Evolutionary conservation across 257 asterid species (phyloP).

Genomic region (Sherardia arvensis): DNA sequence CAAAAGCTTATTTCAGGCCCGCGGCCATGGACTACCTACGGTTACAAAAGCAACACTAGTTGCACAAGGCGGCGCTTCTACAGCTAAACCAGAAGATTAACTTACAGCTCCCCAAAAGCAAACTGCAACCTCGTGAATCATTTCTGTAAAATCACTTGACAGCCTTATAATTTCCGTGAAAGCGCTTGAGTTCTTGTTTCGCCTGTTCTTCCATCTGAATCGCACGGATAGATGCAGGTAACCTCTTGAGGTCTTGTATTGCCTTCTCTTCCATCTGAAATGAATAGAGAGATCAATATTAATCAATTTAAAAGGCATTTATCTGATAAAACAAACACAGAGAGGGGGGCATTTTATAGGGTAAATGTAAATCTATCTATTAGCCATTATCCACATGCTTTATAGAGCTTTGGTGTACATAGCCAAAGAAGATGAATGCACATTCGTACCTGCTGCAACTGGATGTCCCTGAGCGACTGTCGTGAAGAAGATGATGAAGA

Average conservation of each 20-base stretch:
- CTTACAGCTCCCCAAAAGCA: background rate
- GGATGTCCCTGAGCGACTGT: constrained; percentile 92
- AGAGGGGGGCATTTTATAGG: too few species aligned
- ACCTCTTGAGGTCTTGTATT: constrained; percentile 76
- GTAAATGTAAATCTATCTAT: too few species aligned
- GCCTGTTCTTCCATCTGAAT: constrained; percentile 97
- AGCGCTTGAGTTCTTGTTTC: constrained; percentile 80
- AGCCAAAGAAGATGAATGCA: background rate
- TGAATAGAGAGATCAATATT: constrained; percentile 41
- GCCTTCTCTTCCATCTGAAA: constrained; percentile 96
- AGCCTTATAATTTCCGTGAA: constrained; percentile 70
- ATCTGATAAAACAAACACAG: too few species aligned
- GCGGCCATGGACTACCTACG: background rate
- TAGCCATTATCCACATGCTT: background rate
- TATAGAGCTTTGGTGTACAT: background rate
- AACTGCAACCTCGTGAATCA: constrained; percentile 30
- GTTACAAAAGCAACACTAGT: background rate
- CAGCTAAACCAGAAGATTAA: too few species aligned
- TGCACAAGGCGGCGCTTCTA: background rate
- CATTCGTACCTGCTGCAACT: constrained; percentile 66
- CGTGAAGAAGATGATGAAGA: constrained; percentile 38
- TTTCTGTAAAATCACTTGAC: constrained; percentile 33
- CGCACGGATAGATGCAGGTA: constrained; percentile 42
- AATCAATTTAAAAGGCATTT: background rate
- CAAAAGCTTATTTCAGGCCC: too few species aligned